Evolutionary conservation across 2,329 filamentous ascomycete species (phyloP), one percentile per base, ranked within the genome.

Genomic region (Aspergillus puulaauensis): DNA sequence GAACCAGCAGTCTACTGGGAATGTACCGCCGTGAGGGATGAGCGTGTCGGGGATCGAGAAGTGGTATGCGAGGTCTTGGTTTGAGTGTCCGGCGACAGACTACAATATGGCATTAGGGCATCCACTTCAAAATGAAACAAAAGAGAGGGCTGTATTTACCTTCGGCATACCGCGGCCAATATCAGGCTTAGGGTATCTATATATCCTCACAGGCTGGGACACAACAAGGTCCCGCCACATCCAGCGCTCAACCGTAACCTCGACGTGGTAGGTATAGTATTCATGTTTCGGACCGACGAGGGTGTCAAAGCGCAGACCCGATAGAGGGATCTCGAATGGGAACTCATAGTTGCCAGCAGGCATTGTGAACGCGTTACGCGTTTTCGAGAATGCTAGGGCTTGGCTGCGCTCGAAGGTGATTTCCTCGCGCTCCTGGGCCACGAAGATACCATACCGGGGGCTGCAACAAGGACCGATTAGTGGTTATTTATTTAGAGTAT

Each of bases 271-370:
- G 4, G 55, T 61, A 35, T 65, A 64, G 21, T 64, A 64, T 21
- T 58, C 52, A 17, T 65, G 58, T 3, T 47, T 46, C 14, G 50
- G 48, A 0, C 61, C 58, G 3, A 57, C 51, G 3, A 63, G 53
- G 0, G 64, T 66, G 6, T 63, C 60, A 5, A 59, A n/a, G 2
- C 60, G 43, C 9, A 52, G 51, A 3, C 33, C 45, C 11, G 57
- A 23, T 8, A 67, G 24, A 2, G 63, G 54, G 14, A 67, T 59
- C 4, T 57, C 47, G 41, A 67, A 64, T 9, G 61, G 54, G 14
- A 67, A 66, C n/a, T 62, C 57, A 31, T 67, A 62, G 19, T 63
- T 31, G 8, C 65, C 65, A 6, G 56, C 52, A 1, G 63, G 58
- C 43, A 66, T 51, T 46, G 17, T 56, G 41, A 67, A 66, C 1